Base-by-base conservation (phyloP, 352 stramenopile species). In the Pythium coloratum region DNA sequence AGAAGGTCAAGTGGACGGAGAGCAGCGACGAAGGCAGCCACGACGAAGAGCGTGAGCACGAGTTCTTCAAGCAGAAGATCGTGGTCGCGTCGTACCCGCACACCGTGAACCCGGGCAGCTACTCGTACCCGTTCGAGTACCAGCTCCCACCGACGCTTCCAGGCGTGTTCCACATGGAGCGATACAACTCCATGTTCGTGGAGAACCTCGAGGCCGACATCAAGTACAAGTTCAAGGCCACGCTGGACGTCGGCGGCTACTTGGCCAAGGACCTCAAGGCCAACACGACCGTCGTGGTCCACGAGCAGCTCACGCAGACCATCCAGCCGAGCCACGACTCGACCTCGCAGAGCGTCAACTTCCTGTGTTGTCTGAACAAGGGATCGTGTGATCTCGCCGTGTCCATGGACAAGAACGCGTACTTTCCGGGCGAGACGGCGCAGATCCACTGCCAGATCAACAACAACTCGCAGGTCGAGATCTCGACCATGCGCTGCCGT, bases 171-270 rank as follows among this genome's bases (percentile, higher is more conserved):
- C 67, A 77, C 33, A 72, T 90, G 44, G 62, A 75, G 2, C 72
- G 63, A n/a, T 88, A 88, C 71, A 77, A 72, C 26, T 70, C 76
- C 1, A 62, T 76, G n/a, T 66, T 72, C 26, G 58, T 89, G 18
- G 66, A 80, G 14, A 70, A 84, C 13, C 44, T 90, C 20, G 69
- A 76, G 34, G 84, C 77, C 12, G 78, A 81, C 51, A 92, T 90
- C 80, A 83, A 88, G 72, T 92, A 92, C 77, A 89, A 88, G 58
- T 80, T 90, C 72, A 89, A 90, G 64, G 82, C 78, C 3, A 89
- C 84, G 20, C 74, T 90, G 7, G 81, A 88, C 36, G 80, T 92
- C 26, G 65, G 67, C 55, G 84, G 84, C 0, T 83, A 81, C 60
- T 84, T 89, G 38, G 62, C 82, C 12, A 85, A 75, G 6, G 84